Base-by-base conservation (phyloP, 352 stramenopile species). In the Phytopythium sindhum region DNA sequence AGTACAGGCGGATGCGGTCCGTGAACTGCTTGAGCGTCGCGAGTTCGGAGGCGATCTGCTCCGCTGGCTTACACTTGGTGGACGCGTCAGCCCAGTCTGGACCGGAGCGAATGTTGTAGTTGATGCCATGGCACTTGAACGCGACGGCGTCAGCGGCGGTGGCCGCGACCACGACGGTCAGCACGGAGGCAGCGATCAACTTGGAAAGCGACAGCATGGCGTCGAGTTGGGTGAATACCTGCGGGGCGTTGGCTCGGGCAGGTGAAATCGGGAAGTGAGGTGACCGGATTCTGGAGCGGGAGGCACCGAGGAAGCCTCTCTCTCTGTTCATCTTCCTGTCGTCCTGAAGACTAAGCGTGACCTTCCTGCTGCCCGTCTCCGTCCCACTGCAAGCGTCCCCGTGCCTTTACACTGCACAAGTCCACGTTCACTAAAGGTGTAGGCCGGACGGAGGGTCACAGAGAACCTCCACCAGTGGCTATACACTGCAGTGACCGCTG, bases 21-120 rank as follows among this genome's bases (percentile, higher is more conserved):
- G 80, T 83, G 61, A 83, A 70, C 24, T 50, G 65, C 60, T 74
- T 73, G 52, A 89, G 69, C 48, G 64, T 68, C 24, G 60, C 52
- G 29, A 91, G 68, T 54, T 91, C 83, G 4, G 66, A 57, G 35
- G 62, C 45, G 63, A 91, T 81, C 61, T 82, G 61, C 26, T 69
- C 67, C 21, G 68, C 60, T n/a, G 70, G 64, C 61, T 89, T 90
- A 72, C 83, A 91, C 67, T 86, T 88, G 19, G 67, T 71, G 14
- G 59, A 69, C 23, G 67, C 59, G 7, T 80, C 51, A n/a, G 71
- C 75, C 68, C 73, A 84, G 69, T 80, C 73, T 10, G 66, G 61
- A n/a, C 71, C 70, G 4, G 62, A 28, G 41, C 75, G 73, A 48
- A 74, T 72, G 71, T 80, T 77, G 67, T 83, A 86, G 72, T 83